Evolutionary conservation across 345 rosid genomes (phyloP).

Genomic region (Lenwebbia sp.): DNA sequence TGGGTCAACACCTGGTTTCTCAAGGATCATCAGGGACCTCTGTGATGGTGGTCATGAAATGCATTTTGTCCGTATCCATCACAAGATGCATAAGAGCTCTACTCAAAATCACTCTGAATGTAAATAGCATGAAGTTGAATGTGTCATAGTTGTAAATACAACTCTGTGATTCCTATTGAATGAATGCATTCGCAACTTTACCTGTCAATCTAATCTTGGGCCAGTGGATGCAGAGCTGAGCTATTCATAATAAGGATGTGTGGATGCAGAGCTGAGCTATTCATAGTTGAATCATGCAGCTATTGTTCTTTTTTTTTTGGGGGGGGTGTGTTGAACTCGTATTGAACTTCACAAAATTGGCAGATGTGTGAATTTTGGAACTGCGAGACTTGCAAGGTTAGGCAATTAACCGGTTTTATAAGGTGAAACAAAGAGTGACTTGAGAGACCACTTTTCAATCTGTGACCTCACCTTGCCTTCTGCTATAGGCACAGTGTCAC

Average conservation of each 20-base stretch:
- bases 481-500: too few species aligned
- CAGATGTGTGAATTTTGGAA: neutral
- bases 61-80: too few species aligned
- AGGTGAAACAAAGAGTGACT: neutral
- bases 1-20: too few species aligned
- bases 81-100: too few species aligned
- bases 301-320: neutral
- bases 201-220: neutral
- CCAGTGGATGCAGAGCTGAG: too few species aligned
- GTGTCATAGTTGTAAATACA: neutral
- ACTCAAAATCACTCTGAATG: too few species aligned
- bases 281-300: too few species aligned
- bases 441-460: neutral
- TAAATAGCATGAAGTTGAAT: neutral
- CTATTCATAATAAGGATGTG: too few species aligned
- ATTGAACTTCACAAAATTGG: neutral
- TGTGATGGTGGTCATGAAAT: too few species aligned
- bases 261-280: too few species aligned
- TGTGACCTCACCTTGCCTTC: neutral
- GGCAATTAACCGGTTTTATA: rapidly evolving
- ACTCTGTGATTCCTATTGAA: neutral
- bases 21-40: too few species aligned
- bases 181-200: neutral
- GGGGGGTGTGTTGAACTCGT: neutral
- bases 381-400: neutral